Evolutionary conservation across 176 grass and related monocot species (phyloP), one percentile per base, ranked within the genome.

Genomic region (Oryza meridionalis): DNA sequence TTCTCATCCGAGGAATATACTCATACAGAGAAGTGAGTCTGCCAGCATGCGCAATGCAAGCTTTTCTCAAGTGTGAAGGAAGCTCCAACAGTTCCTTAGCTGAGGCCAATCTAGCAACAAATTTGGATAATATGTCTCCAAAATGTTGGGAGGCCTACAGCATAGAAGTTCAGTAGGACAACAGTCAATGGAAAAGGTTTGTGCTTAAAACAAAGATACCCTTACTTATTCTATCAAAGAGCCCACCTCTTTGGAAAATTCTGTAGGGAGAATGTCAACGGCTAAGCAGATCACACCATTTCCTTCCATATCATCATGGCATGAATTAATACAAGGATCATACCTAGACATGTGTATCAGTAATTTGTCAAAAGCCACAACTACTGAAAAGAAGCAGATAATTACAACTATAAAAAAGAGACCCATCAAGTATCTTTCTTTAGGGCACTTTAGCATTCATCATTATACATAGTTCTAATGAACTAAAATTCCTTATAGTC

Each of bases 71-170:
- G 86, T 92, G 90, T 33, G 89, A 89, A 80, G 96, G 89, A 75
- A 98, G 96, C 24, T 98, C 92, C 72, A 69, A 38, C 50, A 88
- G 81, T 83, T 76, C 74, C 70, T 90, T 84, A 44, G 86, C 65
- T 61, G 87, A 93, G 78, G 87, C 93, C 82, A 98, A 93, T 44
- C 73, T 93, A 40, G 80, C 72, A 86, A 95, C 65, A 77, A 98
- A 92, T 79, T 86, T 77, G 44, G 89, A 93, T 84, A 98, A 90
- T 77, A 95, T 93, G 81, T 98, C 83, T 83, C 96, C 96, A 78
- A 98, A 98, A 90, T 98, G 91, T 46, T 95, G 92, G 42, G 96
- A 98, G 77, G 96, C 96, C 96, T 98, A 79, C 65, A 89, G 19
- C 22, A 24, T 92, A 83, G 26, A 72, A 77, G 69, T 81, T 29